Base-by-base conservation (phyloP, 768 basidiomycete species). In the Lyophyllum atratum region DNA sequence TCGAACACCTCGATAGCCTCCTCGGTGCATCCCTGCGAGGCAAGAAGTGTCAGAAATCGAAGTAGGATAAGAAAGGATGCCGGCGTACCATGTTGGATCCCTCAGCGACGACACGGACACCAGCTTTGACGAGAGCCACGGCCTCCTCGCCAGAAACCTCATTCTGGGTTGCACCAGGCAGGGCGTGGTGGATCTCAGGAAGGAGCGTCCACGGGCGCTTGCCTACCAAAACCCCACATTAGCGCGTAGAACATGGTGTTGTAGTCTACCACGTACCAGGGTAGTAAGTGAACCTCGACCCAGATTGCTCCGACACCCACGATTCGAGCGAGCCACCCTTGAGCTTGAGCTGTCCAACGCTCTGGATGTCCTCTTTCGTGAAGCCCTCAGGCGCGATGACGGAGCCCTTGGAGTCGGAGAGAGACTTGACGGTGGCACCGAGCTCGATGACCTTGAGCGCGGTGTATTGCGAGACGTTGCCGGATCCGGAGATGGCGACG, bases 361-460 rank as follows among this genome's bases (percentile, higher is more conserved):
- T 74, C 53, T 75, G 68, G 62, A 90, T 74, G 65, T 84, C 78
- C 33, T 77, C 80, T 55, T 79, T 77, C 39, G 81, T 81, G 78
- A 84, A 87, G 31, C 85, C 86, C 44, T 78, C 71, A 57, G 77
- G 76, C 53, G 77, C 75, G 68, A 89, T 80, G 61, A 91, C 74
- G 15, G 86, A 74, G 52, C 89, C 89, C 68, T 84, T 84, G 54
- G 88, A 90, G 76, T 91, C 89, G 67, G 86, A 88, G 58, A 91
- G 80, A 19, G 87, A 85, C 66, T 87, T 72, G 55, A 89, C 87
- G 59, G 77, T 83, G 47, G 81, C 88, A 50, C 88, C 89, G 68
- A 90, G 85, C 71, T 87, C 86, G 71, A 91, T 81, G 61, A 88
- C 84, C 71, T 90, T 89, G 71, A 88, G 79, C 0, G 89, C 89